Conservation (phyloP, 768 basidiomycete genomes). For the Lentinula detonsa region DNA sequence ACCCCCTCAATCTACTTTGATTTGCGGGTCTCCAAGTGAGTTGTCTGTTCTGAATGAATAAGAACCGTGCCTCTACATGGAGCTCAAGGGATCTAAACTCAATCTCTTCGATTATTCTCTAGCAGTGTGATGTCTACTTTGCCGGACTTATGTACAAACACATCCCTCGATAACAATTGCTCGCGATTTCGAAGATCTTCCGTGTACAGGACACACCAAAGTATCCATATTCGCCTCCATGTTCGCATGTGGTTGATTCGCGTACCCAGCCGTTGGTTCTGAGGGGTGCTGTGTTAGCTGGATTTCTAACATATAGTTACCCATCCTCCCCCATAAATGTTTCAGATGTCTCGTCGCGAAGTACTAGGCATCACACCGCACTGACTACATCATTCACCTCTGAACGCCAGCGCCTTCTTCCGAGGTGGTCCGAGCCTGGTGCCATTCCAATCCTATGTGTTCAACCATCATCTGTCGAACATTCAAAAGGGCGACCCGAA, state of each 20-base stretch:
- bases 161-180: background rate
- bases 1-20: background rate
- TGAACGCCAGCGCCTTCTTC: no score
- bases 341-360: background rate
- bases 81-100: background rate
- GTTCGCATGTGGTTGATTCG: background rate
- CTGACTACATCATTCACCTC: background rate
- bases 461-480: background rate
- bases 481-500: background rate
- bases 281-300: background rate
- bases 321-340: background rate
- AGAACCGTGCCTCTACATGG: background rate
- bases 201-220: background rate
- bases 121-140: background rate
- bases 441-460: background rate
- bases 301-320: background rate
- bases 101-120: background rate
- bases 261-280: background rate
- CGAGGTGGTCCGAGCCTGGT: no score
- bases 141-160: background rate
- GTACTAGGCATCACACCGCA: background rate
- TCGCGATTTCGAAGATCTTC: background rate
- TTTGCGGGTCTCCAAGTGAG: background rate
- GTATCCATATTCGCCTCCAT: background rate
- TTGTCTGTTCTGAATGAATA: background rate